Evolutionary conservation across 139 green algal species (phyloP).

Genomic region (Auxenochlorella protothecoides): DNA sequence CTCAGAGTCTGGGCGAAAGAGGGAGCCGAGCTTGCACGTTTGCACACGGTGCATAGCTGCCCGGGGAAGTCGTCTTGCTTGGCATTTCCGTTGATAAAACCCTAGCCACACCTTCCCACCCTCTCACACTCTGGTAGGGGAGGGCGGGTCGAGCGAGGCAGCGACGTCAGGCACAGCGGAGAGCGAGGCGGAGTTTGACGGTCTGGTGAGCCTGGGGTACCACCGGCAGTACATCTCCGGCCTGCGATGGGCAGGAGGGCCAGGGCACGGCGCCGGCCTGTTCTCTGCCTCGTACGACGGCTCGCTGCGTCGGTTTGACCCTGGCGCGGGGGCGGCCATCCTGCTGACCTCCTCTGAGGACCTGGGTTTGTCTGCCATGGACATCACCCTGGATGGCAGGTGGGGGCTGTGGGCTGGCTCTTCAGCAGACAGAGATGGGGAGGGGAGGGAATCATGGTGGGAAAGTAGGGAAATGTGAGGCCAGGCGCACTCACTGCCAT

Average conservation of each 20-base stretch:
- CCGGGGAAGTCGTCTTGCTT: too few species aligned
- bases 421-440: too few species aligned
- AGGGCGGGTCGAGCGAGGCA: too few species aligned
- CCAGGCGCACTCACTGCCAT: too few species aligned
- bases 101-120: too few species aligned
- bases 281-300: constrained; percentile 58
- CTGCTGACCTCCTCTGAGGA: constrained; percentile 21
- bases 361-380: constrained; percentile 41
- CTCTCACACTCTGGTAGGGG: too few species aligned
- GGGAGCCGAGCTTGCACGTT: too few species aligned
- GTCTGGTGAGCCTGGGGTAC: constrained; percentile 16
- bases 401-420: background rate
- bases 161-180: background rate
- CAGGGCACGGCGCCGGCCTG: constrained; percentile 17
- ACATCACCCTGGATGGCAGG: constrained; percentile 25
- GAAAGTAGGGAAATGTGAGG: too few species aligned
- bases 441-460: too few species aligned
- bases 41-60: too few species aligned
- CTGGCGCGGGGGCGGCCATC: constrained; percentile 9
- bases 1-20: too few species aligned
- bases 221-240: constrained; percentile 30
- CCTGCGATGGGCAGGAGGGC: constrained; percentile 13
- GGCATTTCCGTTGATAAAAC: too few species aligned
- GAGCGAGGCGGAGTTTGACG: constrained; percentile 14
- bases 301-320: constrained; percentile 44